These are phyloP conservation scores for Clarireedia sp. DNA, from an alignment of 2,329 filamentous ascomycete species.

Conservation along the genomic window DNA sequence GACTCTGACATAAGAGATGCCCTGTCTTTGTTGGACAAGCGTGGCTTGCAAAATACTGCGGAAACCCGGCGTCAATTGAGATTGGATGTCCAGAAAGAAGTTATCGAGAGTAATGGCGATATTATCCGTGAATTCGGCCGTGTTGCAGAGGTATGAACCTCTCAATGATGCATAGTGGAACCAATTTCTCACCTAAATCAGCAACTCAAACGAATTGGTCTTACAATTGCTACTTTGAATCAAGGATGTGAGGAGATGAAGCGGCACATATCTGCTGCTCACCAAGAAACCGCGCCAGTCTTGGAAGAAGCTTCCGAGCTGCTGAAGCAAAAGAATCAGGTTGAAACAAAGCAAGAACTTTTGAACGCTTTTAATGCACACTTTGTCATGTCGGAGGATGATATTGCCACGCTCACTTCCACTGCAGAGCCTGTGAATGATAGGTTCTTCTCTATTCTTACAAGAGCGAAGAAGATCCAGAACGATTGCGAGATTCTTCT, in stretches of 20 bases:
- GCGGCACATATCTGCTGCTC: slow-evolving; percentile 65
- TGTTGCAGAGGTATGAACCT: slow-evolving; percentile 66
- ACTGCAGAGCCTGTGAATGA: slow-evolving; percentile 78
- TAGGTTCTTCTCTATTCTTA: slow-evolving; percentile 69
- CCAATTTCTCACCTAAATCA: slow-evolving; percentile 34
- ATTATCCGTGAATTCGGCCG: slow-evolving; percentile 82
- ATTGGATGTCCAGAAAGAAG: slow-evolving; percentile 79
- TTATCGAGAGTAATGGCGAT: slow-evolving; percentile 85
- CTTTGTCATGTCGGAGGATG: slow-evolving; percentile 78
- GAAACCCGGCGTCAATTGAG: slow-evolving; percentile 73
- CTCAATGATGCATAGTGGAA: background rate
- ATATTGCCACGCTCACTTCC: slow-evolving; percentile 66
- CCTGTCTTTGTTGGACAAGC: slow-evolving; percentile 66
- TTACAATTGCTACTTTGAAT: slow-evolving; percentile 71
- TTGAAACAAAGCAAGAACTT: slow-evolving; percentile 73
- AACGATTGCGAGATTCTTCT: slow-evolving; percentile 83
- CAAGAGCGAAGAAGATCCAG: slow-evolving; percentile 77
- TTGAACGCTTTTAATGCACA: slow-evolving; percentile 70
- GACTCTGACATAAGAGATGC: slow-evolving; percentile 88
- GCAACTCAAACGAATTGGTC: slow-evolving; percentile 81
- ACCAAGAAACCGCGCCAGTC: slow-evolving; percentile 64
- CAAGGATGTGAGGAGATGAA: slow-evolving; percentile 74
- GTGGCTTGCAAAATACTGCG: slow-evolving; percentile 63
- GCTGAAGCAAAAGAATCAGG: slow-evolving; percentile 61
- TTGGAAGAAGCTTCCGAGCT: slow-evolving; percentile 70